Evolutionary conservation across 2,329 filamentous ascomycete genomes (phyloP).

Genomic region (Penicillium sp.): DNA sequence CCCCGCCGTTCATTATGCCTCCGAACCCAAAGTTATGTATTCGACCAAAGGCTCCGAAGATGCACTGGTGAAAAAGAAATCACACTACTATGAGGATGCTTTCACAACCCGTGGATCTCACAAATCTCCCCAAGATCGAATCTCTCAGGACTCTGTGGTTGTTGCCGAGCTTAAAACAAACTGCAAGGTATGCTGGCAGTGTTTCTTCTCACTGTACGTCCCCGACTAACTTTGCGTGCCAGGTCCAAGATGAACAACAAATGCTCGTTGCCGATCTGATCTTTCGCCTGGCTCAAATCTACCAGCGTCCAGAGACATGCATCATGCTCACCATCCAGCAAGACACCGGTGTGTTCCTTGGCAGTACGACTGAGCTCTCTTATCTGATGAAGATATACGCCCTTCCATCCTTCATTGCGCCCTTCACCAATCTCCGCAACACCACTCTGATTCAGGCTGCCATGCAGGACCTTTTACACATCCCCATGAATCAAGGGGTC

Average conservation of each 20-base stretch:
- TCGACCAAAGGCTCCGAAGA: conserved; percentile 18
- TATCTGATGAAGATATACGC: conserved; percentile 76
- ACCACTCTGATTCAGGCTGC: conserved; percentile 74
- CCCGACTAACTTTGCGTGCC: conserved; percentile 17
- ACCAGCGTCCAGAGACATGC: conserved; percentile 69
- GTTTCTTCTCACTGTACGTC: background rate
- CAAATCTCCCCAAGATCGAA: conserved; percentile 45
- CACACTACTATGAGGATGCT: conserved; percentile 38
- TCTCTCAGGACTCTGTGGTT: conserved; percentile 58
- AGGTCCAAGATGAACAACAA: conserved; percentile 71
- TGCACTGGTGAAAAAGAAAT: background rate
- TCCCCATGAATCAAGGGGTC: conserved; percentile 66
- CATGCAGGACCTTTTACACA: conserved; percentile 68
- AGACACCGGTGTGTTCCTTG: conserved; percentile 71
- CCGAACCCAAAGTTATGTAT: conserved; percentile 15
- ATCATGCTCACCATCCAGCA: conserved; percentile 77
- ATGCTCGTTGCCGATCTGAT: conserved; percentile 73
- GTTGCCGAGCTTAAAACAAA: conserved; percentile 66
- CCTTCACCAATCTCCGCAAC: conserved; percentile 77
- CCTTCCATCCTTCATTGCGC: conserved; percentile 66
- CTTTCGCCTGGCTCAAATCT: conserved; percentile 70
- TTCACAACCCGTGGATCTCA: conserved; percentile 40
- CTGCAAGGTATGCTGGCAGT: conserved; percentile 53
- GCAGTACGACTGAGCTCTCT: conserved; percentile 72
- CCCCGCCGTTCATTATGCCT: conserved; percentile 7